phyloP scores from a whole-genome alignment of 2,329 filamentous ascomycete genomes.

The Fusarium sp. region DNA sequence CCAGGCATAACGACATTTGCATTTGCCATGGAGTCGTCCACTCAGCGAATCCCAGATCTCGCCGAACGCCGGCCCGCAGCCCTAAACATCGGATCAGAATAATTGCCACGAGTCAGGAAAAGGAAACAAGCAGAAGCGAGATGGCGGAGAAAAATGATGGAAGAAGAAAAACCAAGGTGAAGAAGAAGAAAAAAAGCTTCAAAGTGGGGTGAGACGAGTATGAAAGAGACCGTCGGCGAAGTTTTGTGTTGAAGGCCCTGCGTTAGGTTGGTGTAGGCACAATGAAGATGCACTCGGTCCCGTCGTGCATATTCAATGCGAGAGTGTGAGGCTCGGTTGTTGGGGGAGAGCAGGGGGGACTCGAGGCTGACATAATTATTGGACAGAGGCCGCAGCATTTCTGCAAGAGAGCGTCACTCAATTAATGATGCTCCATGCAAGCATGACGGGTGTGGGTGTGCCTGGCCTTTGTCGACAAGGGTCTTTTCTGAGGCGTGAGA shows the following conservation, averaged over 20 bases:
- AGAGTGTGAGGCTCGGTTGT: slow-evolving; percentile 17
- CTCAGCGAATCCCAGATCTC: slow-evolving; percentile 24
- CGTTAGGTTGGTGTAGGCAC: background rate
- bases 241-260: background rate
- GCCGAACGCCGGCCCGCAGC: slow-evolving; percentile 7
- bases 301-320: slow-evolving; percentile 16
- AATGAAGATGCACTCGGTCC: slow-evolving; percentile 2
- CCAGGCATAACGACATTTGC: background rate
- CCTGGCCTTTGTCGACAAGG: slow-evolving; percentile 29
- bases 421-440: slow-evolving; percentile 16
- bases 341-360: background rate
- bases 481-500: slow-evolving; percentile 8
- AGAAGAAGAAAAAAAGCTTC: slow-evolving; percentile 7
- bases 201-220: slow-evolving; percentile 20
- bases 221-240: background rate
- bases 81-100: slow-evolving; percentile 18
- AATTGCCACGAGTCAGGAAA: slow-evolving; percentile 13
- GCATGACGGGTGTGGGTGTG: slow-evolving; percentile 29
- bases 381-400: background rate
- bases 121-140: slow-evolving; percentile 9
- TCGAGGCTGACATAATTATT: background rate
- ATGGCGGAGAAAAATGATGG: slow-evolving; percentile 9
- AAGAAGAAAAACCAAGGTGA: slow-evolving; percentile 1
- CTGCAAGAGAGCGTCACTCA: background rate
- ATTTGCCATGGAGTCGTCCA: background rate